phyloP scores from a whole-genome alignment of 148 eudicot species.

The Fagopyrum esculentum region DNA sequence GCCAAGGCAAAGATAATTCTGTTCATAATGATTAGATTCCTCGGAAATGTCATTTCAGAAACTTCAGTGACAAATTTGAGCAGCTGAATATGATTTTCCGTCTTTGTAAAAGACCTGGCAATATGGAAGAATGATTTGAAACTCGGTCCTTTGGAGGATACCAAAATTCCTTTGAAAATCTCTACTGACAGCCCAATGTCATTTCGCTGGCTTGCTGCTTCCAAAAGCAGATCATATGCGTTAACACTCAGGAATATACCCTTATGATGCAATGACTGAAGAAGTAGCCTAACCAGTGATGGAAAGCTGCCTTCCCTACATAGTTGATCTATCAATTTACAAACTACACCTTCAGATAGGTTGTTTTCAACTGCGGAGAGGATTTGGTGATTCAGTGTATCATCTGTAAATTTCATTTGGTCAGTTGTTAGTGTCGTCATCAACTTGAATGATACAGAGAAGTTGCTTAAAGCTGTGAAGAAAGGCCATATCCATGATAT shows the following conservation, averaged over 20 bases:
- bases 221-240: conserved; percentile 58
- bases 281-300: conserved; percentile 36
- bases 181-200: conserved; percentile 37
- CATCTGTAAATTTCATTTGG: conserved; percentile 32
- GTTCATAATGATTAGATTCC: conserved; percentile 47
- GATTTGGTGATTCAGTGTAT: conserved; percentile 34
- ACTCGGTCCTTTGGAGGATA: conserved; percentile 25
- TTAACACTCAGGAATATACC: conserved; percentile 30
- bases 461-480: conserved; percentile 21
- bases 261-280: conserved; percentile 29
- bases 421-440: conserved; percentile 34
- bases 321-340: conserved; percentile 39
- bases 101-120: conserved; percentile 54
- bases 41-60: conserved; percentile 38
- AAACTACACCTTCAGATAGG: conserved; percentile 26
- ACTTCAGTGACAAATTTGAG: conserved; percentile 44
- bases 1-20: conserved; percentile 61
- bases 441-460: conserved; percentile 21
- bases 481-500: conserved; percentile 30
- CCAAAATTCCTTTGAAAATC: conserved; percentile 53
- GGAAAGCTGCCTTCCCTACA: conserved; percentile 33
- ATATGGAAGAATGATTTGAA: conserved; percentile 38
- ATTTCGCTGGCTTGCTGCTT: conserved; percentile 38
- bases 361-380: conserved; percentile 28
- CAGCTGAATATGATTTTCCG: conserved; percentile 28